Percentiles rank a stretch among this genome's conserved stretches.
These are phyloP conservation scores for Aureobasidium leucospermi DNA, from an alignment of 2,329 filamentous ascomycete species.

Conservation along the genomic window DNA sequence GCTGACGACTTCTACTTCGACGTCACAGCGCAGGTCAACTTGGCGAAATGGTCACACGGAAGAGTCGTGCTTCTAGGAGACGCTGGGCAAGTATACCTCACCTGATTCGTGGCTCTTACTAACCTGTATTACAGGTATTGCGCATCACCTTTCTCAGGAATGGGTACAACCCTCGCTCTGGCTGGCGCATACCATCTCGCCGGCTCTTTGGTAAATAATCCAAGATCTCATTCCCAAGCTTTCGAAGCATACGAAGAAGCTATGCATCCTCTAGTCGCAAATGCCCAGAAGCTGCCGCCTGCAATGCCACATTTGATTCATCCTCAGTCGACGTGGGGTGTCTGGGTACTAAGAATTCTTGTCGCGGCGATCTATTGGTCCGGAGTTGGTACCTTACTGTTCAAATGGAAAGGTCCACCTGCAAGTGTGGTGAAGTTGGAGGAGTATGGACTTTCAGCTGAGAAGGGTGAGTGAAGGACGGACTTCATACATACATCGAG, in stretches of 20 bases:
- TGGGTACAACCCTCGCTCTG: conserved; percentile 29
- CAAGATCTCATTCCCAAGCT: conserved; percentile 19
- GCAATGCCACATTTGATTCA: conserved; percentile 23
- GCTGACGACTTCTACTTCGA: conserved; percentile 24
- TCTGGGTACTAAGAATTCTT: conserved; percentile 17
- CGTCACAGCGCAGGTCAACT: conserved; percentile 23
- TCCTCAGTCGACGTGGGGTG: conserved; percentile 22
- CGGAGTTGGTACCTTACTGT: conserved; percentile 17
- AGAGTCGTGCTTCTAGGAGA: conserved; percentile 25
- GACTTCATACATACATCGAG: too few relatives aligned
- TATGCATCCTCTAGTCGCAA: conserved; percentile 21
- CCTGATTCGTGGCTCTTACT: not conserved
- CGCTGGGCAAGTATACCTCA: conserved; percentile 14
- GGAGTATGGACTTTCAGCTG: too few relatives aligned
- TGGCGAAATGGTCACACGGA: conserved; percentile 26
- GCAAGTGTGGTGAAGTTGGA: not conserved
- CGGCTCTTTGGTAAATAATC: conserved; percentile 17
- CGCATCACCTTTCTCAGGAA: conserved; percentile 25
- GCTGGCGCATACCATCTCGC: conserved; percentile 29
- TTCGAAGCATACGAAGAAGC: conserved; percentile 23
- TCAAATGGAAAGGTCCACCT: conserved; percentile 17
- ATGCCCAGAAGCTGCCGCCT: conserved; percentile 25
- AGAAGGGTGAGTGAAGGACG: too few relatives aligned
- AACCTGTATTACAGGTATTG: conserved; percentile 1
- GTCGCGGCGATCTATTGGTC: conserved; percentile 2